Base-by-base conservation (phyloP, 1,139 yeast genomes). In the Sugiyamaella pinicola region DNA sequence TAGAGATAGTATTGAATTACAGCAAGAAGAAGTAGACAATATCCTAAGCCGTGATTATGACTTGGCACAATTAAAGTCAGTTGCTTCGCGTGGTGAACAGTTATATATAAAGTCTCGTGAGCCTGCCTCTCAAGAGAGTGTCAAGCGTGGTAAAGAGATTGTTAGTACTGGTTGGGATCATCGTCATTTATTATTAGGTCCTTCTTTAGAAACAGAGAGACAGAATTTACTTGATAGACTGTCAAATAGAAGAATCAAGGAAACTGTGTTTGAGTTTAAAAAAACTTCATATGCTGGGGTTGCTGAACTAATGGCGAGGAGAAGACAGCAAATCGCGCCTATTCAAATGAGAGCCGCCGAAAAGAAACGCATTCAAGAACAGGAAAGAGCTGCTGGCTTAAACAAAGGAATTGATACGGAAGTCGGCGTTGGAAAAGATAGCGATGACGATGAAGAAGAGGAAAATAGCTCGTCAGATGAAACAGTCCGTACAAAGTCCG, bases 211-310 rank as follows among this genome's bases (percentile, higher is more conserved):
- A 65, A 77, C 74, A 56, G 96, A 86, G 60, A 87, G 90, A 67
- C 79, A 87, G 44, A 80, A 73, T 17, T 84, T 93, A 64, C 76
- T 95, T 60, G 85, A 82, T 10, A 82, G 83, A 62, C 75, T 95
- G 55, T 80, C 81, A 52, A 80, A 87, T 61, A 77, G 96, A 64
- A 69, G 77, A 50, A 53, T 54, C 39, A 63, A 87, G 64, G 98
- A 93, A 67, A 95, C 99, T 0, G 97, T 95, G 7, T 95, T 95
- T 69, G 99, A 95, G 69, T 85, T 89, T 70, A 67, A 71, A 44
- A 73, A 71, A 54, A 64, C 66, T 10, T 56, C 57, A 13, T 60
- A 54, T 51, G 91, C 85, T 59, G 87, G 87, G 59, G 83, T 90
- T 65, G 87, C 88, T 35, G 85, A 84, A 51, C 77, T 93, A 64